Percentiles rank a stretch among this genome's conserved stretches.
phyloP scores from a whole-genome alignment of 495 filamentous ascomycete species.

The Penicillium goetzii region DNA sequence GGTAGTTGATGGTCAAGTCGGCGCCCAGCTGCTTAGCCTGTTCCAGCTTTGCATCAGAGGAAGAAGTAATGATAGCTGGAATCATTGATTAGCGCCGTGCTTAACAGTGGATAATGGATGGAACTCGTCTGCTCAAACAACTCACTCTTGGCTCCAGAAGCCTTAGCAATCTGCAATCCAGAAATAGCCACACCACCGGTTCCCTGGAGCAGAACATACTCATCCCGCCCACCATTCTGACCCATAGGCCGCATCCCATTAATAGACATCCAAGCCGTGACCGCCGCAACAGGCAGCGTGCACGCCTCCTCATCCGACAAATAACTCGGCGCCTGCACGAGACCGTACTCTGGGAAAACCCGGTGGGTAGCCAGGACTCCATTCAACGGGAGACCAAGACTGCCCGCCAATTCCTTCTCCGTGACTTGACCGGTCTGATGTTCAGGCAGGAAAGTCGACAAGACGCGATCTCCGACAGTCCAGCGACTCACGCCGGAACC shows the following conservation, averaged over 20 bases:
- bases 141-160: slow-evolving; percentile 66
- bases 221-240: slow-evolving; percentile 63
- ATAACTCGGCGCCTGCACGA: slow-evolving; percentile 66
- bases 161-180: slow-evolving; percentile 79
- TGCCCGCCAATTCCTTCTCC: slow-evolving; percentile 47
- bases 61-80: slow-evolving; percentile 74
- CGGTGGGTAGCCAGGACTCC: slow-evolving; percentile 73
- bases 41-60: slow-evolving; percentile 65
- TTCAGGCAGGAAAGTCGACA: slow-evolving; percentile 75
- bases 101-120: not conserved
- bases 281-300: slow-evolving; percentile 68
- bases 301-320: slow-evolving; percentile 65
- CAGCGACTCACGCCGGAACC: slow-evolving; percentile 67
- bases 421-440: slow-evolving; percentile 67
- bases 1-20: slow-evolving; percentile 68
- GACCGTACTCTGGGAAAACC: slow-evolving; percentile 64
- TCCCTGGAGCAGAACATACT: slow-evolving; percentile 74
- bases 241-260: slow-evolving; percentile 65
- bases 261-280: slow-evolving; percentile 83
- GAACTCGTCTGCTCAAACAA: slow-evolving; percentile 53
- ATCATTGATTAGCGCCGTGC: not conserved
- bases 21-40: slow-evolving; percentile 62
- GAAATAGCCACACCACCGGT: slow-evolving; percentile 81
- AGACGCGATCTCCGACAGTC: slow-evolving; percentile 69
- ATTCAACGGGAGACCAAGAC: slow-evolving; percentile 67